Conservation (phyloP, 2,329 filamentous ascomycete genomes). For the Zymoseptoria ardabiliae region DNA sequence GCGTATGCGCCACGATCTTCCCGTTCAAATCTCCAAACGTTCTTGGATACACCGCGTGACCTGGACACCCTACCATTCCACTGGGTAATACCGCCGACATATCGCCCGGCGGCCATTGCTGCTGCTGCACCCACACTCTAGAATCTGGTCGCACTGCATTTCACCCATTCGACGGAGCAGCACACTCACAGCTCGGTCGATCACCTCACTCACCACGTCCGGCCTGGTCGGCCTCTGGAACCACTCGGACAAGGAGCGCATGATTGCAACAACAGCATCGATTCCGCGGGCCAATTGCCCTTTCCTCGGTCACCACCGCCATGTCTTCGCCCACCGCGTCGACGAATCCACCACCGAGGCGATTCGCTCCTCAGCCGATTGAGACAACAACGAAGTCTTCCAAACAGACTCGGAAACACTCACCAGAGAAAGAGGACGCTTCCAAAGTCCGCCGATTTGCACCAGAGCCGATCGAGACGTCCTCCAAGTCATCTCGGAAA, state of each 20-base stretch:
- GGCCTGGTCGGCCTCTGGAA: slow-evolving; percentile 25
- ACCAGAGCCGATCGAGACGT: slow-evolving; percentile 66
- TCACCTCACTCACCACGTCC: slow-evolving; percentile 4
- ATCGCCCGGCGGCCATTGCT: neutral
- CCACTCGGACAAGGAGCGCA: slow-evolving; percentile 12
- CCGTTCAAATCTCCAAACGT: neutral
- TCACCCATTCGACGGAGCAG: slow-evolving; percentile 1
- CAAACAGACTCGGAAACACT: slow-evolving; percentile 7
- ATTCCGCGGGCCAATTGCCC: slow-evolving; percentile 15
- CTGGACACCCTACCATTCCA: neutral
- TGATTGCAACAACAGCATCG: slow-evolving; percentile 13
- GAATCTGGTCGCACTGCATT: neutral
- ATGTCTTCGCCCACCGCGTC: slow-evolving; percentile 15
- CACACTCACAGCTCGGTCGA: neutral
- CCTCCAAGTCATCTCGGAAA: slow-evolving; percentile 44
- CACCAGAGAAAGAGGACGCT: slow-evolving; percentile 12
- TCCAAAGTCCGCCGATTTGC: slow-evolving; percentile 46
- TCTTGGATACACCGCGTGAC: neutral
- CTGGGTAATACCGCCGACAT: neutral
- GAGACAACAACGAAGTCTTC: slow-evolving; percentile 60
- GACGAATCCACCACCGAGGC: slow-evolving; percentile 6
- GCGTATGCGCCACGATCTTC: neutral
- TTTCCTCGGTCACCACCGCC: slow-evolving; percentile 5
- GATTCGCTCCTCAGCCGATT: slow-evolving; percentile 60
- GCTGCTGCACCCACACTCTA: neutral